Conservation (phyloP, 768 basidiomycete species). For the Boletus vinaceobasis region DNA sequence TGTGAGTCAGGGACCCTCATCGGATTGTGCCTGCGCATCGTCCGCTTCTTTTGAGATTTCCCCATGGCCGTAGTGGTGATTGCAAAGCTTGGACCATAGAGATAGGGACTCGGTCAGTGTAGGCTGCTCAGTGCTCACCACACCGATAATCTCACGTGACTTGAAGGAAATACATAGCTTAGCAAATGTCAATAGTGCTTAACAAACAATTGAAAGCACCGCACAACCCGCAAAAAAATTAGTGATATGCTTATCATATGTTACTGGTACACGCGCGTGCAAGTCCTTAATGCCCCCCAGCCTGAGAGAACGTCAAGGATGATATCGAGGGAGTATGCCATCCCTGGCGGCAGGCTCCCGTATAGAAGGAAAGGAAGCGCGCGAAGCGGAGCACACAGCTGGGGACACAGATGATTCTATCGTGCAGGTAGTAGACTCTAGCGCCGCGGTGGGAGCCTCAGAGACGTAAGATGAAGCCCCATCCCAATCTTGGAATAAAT, state of each 20-base stretch:
- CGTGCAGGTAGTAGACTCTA: background rate
- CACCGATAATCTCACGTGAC: constrained; percentile 7
- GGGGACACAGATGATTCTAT: background rate
- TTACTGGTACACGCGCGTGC: constrained; percentile 20
- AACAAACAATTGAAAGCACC: background rate
- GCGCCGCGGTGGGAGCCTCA: background rate
- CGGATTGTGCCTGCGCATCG: constrained; percentile 88
- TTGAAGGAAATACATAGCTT: background rate
- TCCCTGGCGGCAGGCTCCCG: constrained; percentile 8
- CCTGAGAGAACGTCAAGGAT: constrained; percentile 20
- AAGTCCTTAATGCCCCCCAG: constrained; percentile 9
- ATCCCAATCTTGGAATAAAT: constrained; percentile 23
- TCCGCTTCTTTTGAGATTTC: constrained; percentile 86
- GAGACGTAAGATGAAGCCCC: constrained; percentile 1
- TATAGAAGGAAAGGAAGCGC: constrained; percentile 1
- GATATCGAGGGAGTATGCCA: constrained; percentile 28
- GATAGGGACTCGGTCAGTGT: background rate
- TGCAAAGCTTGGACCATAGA: background rate
- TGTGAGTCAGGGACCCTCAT: constrained; percentile 92
- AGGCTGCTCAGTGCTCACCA: too few relatives aligned
- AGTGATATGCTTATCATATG: constrained; percentile 19
- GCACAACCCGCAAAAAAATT: constrained; percentile 17
- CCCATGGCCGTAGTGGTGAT: constrained; percentile 54
- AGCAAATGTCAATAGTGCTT: too few relatives aligned
- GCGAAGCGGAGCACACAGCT: background rate